Evolutionary conservation across 208 protist species (phyloP), one percentile per base, ranked within the genome.

Genomic region (Trypanosoma cruzi): DNA sequence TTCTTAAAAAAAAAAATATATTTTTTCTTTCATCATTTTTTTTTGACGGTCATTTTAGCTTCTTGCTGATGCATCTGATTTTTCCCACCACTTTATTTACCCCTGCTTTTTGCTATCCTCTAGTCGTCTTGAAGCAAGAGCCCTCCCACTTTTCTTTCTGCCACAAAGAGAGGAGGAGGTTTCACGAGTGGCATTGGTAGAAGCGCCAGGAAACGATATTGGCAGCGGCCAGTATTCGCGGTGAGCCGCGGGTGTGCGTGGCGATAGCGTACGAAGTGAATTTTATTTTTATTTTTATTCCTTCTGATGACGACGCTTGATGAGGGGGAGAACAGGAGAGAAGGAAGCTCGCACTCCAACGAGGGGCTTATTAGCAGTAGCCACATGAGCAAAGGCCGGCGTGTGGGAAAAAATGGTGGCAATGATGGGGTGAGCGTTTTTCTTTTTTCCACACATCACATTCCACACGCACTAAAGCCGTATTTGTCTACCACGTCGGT

Each of bases 381-480:
- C 2, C 8, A n/a, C 34, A 29, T 28, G 11, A 44, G 29, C 36
- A 49, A 42, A 26, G 14, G 22, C 24, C 16, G 37, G 36, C 11
- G 28, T 8, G 16, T 55, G n/a, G 53, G 22, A 20, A 26, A 54
- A 64, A 0, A 32, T 28, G 16, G 42, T 37, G 52, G 10, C 14
- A 73, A 71, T 36, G 71, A 86, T 26, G 87, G 84, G 13, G 61
- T 93, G 0, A 73, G 76, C 48, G 79, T 85, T 28, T 71, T 75
- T 67, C 75, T 93, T 54, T 73, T 78, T 28, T 84, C 84, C 20
- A 89, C 86, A 61, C 80, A 79, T 55, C 76, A 75, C 72, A 52
- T 80, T 18, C 70, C 77, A 16, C 78, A 87, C 70, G 74, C 77
- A 3, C 61, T 93, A 16, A 73, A 79, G 50, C 56, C n/a, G 13